Evolutionary conservation across 257 asterid genomes (phyloP).

Genomic region (Solanum corneliomulleri): DNA sequence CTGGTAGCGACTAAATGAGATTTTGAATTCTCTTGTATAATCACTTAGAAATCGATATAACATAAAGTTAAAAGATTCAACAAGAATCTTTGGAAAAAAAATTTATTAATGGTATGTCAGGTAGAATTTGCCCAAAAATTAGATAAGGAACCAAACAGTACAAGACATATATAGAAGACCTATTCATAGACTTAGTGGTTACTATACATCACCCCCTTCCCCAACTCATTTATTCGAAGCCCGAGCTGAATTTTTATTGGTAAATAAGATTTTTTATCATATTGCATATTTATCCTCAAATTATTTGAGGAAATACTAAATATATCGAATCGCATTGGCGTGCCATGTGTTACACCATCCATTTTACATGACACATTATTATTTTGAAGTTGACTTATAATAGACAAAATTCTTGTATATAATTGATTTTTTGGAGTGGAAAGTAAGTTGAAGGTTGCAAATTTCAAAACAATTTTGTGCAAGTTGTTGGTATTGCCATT

Average conservation of each 20-base stretch:
- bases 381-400: not conserved
- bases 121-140: not conserved
- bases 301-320: not conserved
- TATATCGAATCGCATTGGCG: not conserved
- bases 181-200: not conserved
- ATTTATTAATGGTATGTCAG: not conserved
- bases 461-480: not conserved
- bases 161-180: not conserved
- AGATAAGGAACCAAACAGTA: not conserved
- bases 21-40: not conserved
- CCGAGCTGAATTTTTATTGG: not conserved
- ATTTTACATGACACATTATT: not conserved
- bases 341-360: not conserved
- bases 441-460: not conserved
- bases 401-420: not conserved
- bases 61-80: not conserved
- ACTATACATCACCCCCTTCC: not conserved
- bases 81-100: too few species aligned
- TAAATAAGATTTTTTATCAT: not conserved
- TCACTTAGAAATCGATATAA: too few species aligned
- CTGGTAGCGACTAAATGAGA: not conserved
- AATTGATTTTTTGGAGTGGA: not conserved
- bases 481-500: not conserved
- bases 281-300: not conserved
- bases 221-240: not conserved